Evolutionary conservation across 176 grass and related monocot species (phyloP).

Genomic region (Elymus sibiricus): DNA sequence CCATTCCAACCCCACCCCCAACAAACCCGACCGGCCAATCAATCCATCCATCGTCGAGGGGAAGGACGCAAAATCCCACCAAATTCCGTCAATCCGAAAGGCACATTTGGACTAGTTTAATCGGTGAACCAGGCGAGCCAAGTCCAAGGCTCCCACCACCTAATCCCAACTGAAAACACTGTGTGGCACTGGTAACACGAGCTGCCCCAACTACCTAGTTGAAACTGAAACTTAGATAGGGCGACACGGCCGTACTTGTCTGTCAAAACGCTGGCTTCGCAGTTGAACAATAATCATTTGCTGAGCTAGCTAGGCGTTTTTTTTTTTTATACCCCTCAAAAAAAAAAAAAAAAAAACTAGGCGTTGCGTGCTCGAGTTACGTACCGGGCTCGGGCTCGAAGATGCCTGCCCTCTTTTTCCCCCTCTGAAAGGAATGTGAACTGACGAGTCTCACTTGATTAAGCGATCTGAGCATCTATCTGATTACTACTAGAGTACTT

Average conservation of each 20-base stretch:
- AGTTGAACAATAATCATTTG: not conserved
- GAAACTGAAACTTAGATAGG: not conserved
- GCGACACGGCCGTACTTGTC: not conserved
- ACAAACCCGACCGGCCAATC: slow-evolving; percentile 31
- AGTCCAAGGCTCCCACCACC: slow-evolving; percentile 28
- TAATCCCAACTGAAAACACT: slow-evolving; percentile 31
- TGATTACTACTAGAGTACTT: not conserved
- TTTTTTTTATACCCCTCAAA: no score
- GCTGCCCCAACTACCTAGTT: not conserved
- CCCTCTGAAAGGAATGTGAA: slow-evolving; percentile 16
- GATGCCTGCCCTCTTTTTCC: not conserved
- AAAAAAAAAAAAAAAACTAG: no score
- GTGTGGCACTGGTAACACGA: not conserved
- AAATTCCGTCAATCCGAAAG: slow-evolving; percentile 35
- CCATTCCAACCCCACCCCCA: not conserved
- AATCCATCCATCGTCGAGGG: not conserved
- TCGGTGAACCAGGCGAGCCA: not conserved
- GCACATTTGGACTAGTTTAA: slow-evolving; percentile 14
- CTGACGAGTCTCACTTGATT: not conserved
- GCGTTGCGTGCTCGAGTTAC: slow-evolving; percentile 28
- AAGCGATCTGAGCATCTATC: not conserved
- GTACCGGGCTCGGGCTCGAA: not conserved
- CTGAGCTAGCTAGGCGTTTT: no score
- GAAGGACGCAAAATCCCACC: slow-evolving; percentile 43
- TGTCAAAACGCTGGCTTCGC: not conserved